Percentiles rank a stretch among this genome's conserved stretches.
Evolutionary conservation across 2,329 filamentous ascomycete species (phyloP).

Genomic region (Microascus cirrosus): DNA sequence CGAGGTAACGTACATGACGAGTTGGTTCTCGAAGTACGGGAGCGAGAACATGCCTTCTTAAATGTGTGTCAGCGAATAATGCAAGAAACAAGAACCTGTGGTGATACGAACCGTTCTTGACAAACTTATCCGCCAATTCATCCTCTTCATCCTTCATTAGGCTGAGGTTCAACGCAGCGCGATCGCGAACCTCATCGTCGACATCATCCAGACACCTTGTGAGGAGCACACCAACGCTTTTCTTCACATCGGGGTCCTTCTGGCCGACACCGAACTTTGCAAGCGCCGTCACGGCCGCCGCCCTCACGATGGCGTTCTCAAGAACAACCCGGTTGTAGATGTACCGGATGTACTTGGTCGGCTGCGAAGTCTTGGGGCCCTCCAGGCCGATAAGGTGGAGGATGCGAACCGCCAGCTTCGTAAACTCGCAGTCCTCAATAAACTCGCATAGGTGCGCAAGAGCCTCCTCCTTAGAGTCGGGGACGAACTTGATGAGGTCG

Average conservation of each 20-base stretch:
- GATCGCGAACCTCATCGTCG: constrained; percentile 94
- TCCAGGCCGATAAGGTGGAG: constrained; percentile 88
- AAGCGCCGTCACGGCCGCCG: constrained; percentile 87
- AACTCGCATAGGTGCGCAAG: constrained; percentile 96
- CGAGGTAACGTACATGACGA: constrained; percentile 94
- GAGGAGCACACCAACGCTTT: constrained; percentile 84
- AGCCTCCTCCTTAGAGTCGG: constrained; percentile 70
- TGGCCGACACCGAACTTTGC: constrained; percentile 97
- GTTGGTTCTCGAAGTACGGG: constrained; percentile 89
- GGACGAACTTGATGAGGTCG: constrained; percentile 97
- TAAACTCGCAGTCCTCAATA: constrained; percentile 98
- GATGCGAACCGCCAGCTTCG: constrained; percentile 91
- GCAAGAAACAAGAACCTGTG: not conserved
- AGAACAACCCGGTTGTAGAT: constrained; percentile 98
- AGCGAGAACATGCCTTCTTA: constrained; percentile 90
- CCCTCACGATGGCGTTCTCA: constrained; percentile 91
- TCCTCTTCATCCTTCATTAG: constrained; percentile 91
- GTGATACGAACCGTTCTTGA: constrained; percentile 65
- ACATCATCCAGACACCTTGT: constrained; percentile 92
- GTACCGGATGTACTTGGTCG: constrained; percentile 97
- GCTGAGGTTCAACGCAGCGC: constrained; percentile 82
- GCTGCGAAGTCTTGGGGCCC: constrained; percentile 87
- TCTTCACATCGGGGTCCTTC: constrained; percentile 93
- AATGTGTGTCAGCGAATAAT: not conserved
- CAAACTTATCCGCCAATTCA: constrained; percentile 73